Evolutionary conservation across 805 yeast species (phyloP).

Genomic region (Cyberlindnera suaveolens): DNA sequence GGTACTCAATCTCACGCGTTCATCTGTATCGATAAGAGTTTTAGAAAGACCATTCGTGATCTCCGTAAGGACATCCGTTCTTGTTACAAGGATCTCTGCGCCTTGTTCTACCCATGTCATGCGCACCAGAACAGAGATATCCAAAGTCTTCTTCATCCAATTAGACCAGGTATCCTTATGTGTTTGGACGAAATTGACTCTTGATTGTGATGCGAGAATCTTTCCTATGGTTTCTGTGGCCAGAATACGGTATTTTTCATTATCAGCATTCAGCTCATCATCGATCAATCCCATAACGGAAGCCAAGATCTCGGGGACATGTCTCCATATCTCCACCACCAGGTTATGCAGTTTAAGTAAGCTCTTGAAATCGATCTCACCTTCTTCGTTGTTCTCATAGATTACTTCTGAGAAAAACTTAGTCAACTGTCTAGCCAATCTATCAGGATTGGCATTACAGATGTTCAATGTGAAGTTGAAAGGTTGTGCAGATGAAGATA

Average conservation of each 20-base stretch:
- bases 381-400: constrained; percentile 36
- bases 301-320: constrained; percentile 65
- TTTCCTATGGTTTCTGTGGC: constrained; percentile 73
- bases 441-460: constrained; percentile 64
- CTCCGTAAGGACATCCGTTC: constrained; percentile 44
- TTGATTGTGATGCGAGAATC: constrained; percentile 45
- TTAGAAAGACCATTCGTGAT: constrained; percentile 53
- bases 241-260: constrained; percentile 50
- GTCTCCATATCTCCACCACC: constrained; percentile 65
- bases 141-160: constrained; percentile 75
- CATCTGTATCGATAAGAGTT: constrained; percentile 71
- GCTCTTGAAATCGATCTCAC: constrained; percentile 28
- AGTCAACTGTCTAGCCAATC: constrained; percentile 70
- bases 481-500: constrained; percentile 35
- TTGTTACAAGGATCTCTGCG: constrained; percentile 37
- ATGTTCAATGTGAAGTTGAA: constrained; percentile 59
- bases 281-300: constrained; percentile 75
- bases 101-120: constrained; percentile 62
- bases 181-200: constrained; percentile 48
- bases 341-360: constrained; percentile 58
- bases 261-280: constrained; percentile 72
- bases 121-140: constrained; percentile 58
- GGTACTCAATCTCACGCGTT: constrained; percentile 59
- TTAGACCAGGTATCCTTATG: constrained; percentile 57
- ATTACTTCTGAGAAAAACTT: constrained; percentile 75